phyloP scores from a whole-genome alignment of 2,329 filamentous ascomycete genomes.

The Clonostachys chloroleuca region DNA sequence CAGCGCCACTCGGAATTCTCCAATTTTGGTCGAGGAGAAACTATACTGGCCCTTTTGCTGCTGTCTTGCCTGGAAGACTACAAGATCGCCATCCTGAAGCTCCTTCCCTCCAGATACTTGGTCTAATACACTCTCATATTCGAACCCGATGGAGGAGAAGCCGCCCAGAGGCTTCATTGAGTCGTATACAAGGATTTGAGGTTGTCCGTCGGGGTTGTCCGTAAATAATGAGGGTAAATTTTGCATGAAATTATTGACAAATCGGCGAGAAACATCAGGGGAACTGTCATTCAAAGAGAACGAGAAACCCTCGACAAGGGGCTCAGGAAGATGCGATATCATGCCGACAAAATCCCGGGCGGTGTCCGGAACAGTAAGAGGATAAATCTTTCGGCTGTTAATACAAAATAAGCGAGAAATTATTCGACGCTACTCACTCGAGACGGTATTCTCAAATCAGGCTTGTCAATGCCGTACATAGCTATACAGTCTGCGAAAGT shows the following conservation, averaged over 20 bases:
- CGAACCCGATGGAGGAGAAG: slow-evolving; percentile 66
- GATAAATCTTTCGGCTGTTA: slow-evolving; percentile 40
- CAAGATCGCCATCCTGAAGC: slow-evolving; percentile 61
- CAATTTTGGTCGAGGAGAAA: slow-evolving; percentile 63
- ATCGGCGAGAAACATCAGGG: slow-evolving; percentile 48
- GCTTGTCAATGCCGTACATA: slow-evolving; percentile 84
- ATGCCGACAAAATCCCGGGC: slow-evolving; percentile 66
- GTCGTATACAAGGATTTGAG: slow-evolving; percentile 75
- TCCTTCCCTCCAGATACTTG: slow-evolving; percentile 32
- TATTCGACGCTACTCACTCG: slow-evolving; percentile 36
- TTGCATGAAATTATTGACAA: slow-evolving; percentile 66
- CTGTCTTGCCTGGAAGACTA: slow-evolving; percentile 76
- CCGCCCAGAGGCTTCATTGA: slow-evolving; percentile 69
- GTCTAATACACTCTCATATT: slow-evolving; percentile 54
- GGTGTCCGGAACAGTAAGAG: slow-evolving; percentile 53
- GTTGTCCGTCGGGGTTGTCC: slow-evolving; percentile 70
- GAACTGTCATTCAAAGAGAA: slow-evolving; percentile 53
- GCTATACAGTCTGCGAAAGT: slow-evolving; percentile 57
- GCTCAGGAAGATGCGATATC: slow-evolving; percentile 65
- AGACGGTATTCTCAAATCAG: slow-evolving; percentile 74
- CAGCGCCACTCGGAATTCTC: slow-evolving; percentile 66
- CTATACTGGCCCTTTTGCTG: slow-evolving; percentile 51
- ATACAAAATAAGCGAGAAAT: background rate
- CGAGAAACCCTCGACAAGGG: slow-evolving; percentile 72
- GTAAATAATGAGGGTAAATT: slow-evolving; percentile 44